These are phyloP conservation scores for Paecilomyces variotii DNA, from an alignment of 2,329 filamentous ascomycete genomes.

Conservation along the genomic window DNA sequence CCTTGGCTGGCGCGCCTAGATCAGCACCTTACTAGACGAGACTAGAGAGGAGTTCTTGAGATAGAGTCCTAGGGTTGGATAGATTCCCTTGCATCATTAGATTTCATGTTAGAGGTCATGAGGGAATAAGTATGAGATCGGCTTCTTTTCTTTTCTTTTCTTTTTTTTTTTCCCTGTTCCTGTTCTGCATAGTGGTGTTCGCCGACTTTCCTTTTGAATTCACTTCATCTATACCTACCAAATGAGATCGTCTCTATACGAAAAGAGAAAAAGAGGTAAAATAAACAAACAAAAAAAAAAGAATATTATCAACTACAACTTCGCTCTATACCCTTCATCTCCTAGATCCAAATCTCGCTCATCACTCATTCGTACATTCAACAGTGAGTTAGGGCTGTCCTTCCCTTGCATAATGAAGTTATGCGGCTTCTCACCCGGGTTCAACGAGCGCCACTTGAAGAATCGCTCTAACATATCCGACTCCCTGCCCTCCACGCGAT, in stretches of 20 bases:
- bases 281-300: background rate
- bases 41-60: background rate
- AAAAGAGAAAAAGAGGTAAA: background rate
- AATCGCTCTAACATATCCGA: constrained; percentile 17
- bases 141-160: background rate
- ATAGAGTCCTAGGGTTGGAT: background rate
- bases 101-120: background rate
- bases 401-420: constrained; percentile 17
- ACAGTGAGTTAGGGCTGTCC: constrained; percentile 8
- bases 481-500: constrained; percentile 39
- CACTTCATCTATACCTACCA: background rate
- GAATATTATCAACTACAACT: background rate
- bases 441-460: constrained; percentile 15
- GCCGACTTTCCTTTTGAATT: background rate
- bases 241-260: background rate
- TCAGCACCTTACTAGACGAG: background rate
- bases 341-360: background rate
- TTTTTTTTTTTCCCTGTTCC: background rate
- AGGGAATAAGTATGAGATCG: background rate
- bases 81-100: background rate
- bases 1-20: background rate
- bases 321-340: background rate
- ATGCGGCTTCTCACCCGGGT: constrained; percentile 3
- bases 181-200: background rate
- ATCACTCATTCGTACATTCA: constrained; percentile 8